Evolutionary conservation across 768 basidiomycete species (phyloP).

Genomic region (Podaxis sp.): DNA sequence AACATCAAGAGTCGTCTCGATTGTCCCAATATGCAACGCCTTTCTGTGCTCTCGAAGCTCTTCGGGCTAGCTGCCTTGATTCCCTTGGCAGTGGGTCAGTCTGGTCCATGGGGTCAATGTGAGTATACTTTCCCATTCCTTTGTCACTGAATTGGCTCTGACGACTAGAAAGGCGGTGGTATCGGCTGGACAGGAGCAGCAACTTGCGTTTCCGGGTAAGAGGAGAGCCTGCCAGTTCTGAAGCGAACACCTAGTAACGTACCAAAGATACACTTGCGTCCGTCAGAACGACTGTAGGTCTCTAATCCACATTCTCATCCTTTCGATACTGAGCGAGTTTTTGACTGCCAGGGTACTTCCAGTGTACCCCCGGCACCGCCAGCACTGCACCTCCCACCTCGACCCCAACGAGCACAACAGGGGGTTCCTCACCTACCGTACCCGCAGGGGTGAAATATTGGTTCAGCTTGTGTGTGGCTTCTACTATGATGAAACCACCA

Average conservation of each 20-base stretch:
- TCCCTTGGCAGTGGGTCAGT: constrained; percentile 17
- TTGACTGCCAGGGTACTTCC: constrained; percentile 30
- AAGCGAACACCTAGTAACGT: neutral
- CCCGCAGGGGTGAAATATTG: constrained; percentile 34
- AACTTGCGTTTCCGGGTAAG: constrained; percentile 36
- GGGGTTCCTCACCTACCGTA: constrained; percentile 1
- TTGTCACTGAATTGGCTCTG: neutral
- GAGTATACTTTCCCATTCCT: neutral
- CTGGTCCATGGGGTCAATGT: constrained; percentile 22
- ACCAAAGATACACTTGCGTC: constrained; percentile 17
- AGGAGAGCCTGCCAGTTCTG: neutral
- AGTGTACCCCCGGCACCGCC: constrained; percentile 31
- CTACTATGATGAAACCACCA: neutral
- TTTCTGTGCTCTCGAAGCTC: constrained; percentile 11
- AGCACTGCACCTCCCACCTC: neutral
- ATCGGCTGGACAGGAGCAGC: constrained; percentile 38
- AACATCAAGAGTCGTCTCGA: neutral
- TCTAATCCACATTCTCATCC: constrained; percentile 16
- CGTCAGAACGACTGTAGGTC: constrained; percentile 20
- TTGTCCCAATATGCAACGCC: constrained; percentile 11
- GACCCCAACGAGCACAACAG: neutral
- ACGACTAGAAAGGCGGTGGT: constrained; percentile 18
- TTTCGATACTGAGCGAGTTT: neutral
- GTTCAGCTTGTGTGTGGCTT: constrained; percentile 49
- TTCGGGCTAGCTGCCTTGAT: constrained; percentile 10